phyloP scores from a whole-genome alignment of 2,329 filamentous ascomycete species.

The Dactylellina haptotyla region DNA sequence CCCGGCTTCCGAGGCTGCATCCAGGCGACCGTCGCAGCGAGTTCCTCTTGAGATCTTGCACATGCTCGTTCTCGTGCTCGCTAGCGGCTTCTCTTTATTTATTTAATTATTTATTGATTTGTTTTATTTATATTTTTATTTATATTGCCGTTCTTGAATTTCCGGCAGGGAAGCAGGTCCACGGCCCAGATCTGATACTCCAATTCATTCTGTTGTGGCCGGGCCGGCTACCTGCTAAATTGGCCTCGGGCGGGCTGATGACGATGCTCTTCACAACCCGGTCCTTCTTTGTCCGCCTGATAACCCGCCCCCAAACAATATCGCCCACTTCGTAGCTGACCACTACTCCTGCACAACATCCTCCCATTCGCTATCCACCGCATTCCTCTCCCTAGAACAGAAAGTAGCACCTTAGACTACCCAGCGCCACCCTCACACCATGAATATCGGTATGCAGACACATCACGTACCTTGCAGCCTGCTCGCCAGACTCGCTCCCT shows the following conservation, averaged over 20 bases:
- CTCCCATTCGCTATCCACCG: conserved; percentile 8
- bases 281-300: neutral
- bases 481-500: no score
- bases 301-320: neutral
- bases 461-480: neutral
- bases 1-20: neutral
- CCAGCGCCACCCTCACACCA: conserved; percentile 2
- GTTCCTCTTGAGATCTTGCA: no score
- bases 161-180: no score
- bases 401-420: neutral
- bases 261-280: conserved; percentile 31
- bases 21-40: neutral
- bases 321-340: neutral
- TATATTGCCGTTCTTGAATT: no score
- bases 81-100: no score
- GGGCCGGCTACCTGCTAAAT: neutral
- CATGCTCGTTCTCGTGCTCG: no score
- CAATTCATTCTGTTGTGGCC: neutral
- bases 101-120: no score
- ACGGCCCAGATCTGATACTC: no score
- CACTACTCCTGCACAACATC: neutral
- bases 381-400: no score
- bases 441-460: conserved; percentile 49
- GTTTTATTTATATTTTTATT: no score
- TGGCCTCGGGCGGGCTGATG: conserved; percentile 26